phyloP scores from a whole-genome alignment of 2,329 filamentous ascomycete genomes.

The Myriangium duriaei region DNA sequence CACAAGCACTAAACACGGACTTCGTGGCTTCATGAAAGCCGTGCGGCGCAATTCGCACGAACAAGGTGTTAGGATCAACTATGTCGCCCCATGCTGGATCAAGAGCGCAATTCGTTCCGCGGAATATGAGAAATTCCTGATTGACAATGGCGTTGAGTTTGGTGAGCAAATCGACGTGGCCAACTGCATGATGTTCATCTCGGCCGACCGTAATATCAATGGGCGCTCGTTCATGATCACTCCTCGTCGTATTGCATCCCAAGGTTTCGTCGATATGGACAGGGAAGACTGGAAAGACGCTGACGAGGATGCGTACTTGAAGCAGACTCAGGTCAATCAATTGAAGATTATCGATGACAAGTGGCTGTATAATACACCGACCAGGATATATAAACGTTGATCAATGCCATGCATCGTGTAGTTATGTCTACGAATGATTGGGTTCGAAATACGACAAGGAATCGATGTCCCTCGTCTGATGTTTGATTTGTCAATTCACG shows the following conservation, averaged over 20 bases:
- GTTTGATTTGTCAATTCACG: too few relatives aligned
- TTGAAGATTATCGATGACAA: constrained; percentile 32
- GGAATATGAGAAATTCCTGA: constrained; percentile 31
- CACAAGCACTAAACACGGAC: constrained; percentile 30
- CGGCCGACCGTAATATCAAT: constrained; percentile 6
- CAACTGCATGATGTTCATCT: constrained; percentile 23
- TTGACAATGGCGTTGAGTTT: constrained; percentile 30
- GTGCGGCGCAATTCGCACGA: constrained; percentile 26
- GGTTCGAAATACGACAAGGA: too few relatives aligned
- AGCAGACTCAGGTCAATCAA: constrained; percentile 27
- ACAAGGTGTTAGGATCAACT: constrained; percentile 35
- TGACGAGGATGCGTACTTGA: constrained; percentile 28
- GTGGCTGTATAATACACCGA: constrained; percentile 28
- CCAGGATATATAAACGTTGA: constrained; percentile 22
- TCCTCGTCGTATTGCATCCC: constrained; percentile 26
- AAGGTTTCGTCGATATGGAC: constrained; percentile 30
- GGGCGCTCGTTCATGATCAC: constrained; percentile 31
- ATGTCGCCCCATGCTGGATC: constrained; percentile 21
- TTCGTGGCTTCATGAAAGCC: constrained; percentile 31
- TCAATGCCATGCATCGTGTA: too few relatives aligned
- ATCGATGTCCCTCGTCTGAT: too few relatives aligned
- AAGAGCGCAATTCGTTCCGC: constrained; percentile 19
- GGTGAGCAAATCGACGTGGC: constrained; percentile 21
- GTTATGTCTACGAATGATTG: too few relatives aligned
- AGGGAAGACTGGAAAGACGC: constrained; percentile 22